phyloP scores from a whole-genome alignment of 2,329 filamentous ascomycete genomes.

The Aspergillus chevalieri region DNA sequence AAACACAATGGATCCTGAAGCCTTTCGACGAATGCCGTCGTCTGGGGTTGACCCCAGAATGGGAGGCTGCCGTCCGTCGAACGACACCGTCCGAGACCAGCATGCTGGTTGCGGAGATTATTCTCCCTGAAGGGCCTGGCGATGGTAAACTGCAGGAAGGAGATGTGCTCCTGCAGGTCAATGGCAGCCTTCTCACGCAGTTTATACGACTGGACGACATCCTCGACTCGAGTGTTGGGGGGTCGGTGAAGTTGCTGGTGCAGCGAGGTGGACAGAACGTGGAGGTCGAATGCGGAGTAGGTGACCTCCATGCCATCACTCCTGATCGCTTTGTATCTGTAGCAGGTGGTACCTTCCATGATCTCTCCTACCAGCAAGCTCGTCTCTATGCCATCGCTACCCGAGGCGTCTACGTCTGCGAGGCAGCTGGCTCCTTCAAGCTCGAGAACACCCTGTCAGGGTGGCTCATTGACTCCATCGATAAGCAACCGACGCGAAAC shows the following conservation, averaged over 20 bases:
- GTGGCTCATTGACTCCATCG: conserved; percentile 87
- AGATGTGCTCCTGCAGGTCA: conserved; percentile 88
- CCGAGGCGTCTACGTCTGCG: conserved; percentile 89
- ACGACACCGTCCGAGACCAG: conserved; percentile 89
- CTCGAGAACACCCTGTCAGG: conserved; percentile 87
- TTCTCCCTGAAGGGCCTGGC: conserved; percentile 83
- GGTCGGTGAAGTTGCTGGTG: conserved; percentile 70
- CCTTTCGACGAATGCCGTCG: conserved; percentile 95
- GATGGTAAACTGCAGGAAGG: conserved; percentile 86
- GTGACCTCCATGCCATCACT: conserved; percentile 88
- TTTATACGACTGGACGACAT: conserved; percentile 90
- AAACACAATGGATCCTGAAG: conserved; percentile 94
- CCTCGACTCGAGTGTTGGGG: conserved; percentile 77
- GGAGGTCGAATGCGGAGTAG: conserved; percentile 76
- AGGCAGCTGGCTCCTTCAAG: conserved; percentile 89
- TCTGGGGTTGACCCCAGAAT: conserved; percentile 74
- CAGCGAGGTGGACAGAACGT: conserved; percentile 85
- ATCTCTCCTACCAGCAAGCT: conserved; percentile 96
- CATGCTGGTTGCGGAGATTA: conserved; percentile 93
- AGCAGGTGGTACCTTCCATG: conserved; percentile 88
- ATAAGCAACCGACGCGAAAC: conserved; percentile 85
- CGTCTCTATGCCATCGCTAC: conserved; percentile 87
- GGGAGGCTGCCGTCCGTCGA: conserved; percentile 78
- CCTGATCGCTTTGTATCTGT: conserved; percentile 94
- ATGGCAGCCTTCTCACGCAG: conserved; percentile 85